A percentile compares a stretch with the other conserved stretches of the same genome.
Evolutionary conservation across 169 alveolate genomes (phyloP).

Genomic region (Plasmodium gallinaceum): DNA sequence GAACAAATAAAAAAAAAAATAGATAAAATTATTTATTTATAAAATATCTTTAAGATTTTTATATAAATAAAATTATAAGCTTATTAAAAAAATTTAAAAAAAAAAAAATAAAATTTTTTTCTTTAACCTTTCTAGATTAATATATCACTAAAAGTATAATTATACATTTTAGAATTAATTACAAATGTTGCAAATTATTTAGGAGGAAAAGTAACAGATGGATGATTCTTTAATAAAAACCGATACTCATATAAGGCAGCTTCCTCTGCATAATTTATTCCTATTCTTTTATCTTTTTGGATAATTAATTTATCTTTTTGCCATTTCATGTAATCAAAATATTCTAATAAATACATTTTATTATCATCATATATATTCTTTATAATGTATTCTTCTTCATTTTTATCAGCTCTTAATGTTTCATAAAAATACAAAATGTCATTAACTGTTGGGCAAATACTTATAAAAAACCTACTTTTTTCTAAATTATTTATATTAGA

Average conservation of each 20-base stretch:
- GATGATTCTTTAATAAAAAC: constrained; percentile 50
- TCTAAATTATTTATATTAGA: constrained; percentile 24
- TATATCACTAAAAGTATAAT: too few species aligned
- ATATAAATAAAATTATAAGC: too few species aligned
- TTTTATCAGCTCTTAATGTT: not conserved
- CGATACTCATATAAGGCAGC: constrained; percentile 69
- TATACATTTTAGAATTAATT: too few species aligned
- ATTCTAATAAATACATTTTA: constrained; percentile 22
- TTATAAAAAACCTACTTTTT: constrained; percentile 48
- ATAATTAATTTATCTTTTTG: constrained; percentile 4
- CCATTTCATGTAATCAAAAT: constrained; percentile 58
- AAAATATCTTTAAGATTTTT: too few species aligned
- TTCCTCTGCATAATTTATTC: constrained; percentile 51
- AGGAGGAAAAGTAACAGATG: constrained; percentile 54
- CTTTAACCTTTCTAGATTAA: too few species aligned
- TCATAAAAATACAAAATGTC: constrained; percentile 50
- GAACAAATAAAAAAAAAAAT: too few species aligned
- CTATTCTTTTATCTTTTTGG: constrained; percentile 56
- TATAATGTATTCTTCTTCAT: constrained; percentile 6
- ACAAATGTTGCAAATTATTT: not conserved
- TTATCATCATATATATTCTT: constrained; percentile 12
- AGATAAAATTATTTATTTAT: too few species aligned
- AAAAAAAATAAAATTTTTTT: too few species aligned
- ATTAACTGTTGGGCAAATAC: constrained; percentile 27
- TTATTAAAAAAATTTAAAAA: too few species aligned